Evolutionary conservation across 257 asterid genomes (phyloP).

Genomic region (Solanum bulbocastanum): DNA sequence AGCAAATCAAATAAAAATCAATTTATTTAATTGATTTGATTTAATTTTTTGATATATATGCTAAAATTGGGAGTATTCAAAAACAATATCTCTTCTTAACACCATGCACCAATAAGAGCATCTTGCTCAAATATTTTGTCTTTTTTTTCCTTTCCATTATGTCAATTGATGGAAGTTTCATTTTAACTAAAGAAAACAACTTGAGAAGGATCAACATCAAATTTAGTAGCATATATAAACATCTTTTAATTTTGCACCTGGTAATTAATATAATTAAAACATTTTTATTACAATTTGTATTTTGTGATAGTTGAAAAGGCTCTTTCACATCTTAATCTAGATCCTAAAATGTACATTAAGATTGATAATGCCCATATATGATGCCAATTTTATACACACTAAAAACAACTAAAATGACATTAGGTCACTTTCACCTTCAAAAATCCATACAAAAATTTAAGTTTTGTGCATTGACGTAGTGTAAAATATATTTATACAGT

Average conservation of each 20-base stretch:
- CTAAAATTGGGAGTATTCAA: too few relatives aligned
- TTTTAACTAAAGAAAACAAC: not conserved
- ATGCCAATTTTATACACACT: not conserved
- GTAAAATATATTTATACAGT: not conserved
- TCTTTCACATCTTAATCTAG: not conserved
- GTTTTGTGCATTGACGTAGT: not conserved
- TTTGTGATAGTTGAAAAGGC: not conserved
- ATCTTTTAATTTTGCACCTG: not conserved
- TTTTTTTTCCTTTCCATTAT: accelerated
- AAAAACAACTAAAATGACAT: not conserved
- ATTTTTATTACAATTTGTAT: not conserved
- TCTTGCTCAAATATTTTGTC: not conserved
- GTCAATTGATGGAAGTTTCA: not conserved
- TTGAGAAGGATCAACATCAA: not conserved
- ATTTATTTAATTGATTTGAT: too few relatives aligned
- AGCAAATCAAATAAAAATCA: too few relatives aligned
- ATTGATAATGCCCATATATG: not conserved
- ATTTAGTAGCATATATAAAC: not conserved
- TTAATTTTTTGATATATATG: too few relatives aligned
- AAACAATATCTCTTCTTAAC: not conserved
- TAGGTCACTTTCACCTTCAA: not conserved
- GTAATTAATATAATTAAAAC: not conserved
- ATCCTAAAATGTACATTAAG: not conserved
- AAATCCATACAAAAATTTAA: not conserved
- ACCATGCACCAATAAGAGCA: not conserved